phyloP scores from a whole-genome alignment of 2,329 filamentous ascomycete species.

The Diaporthe eres region DNA sequence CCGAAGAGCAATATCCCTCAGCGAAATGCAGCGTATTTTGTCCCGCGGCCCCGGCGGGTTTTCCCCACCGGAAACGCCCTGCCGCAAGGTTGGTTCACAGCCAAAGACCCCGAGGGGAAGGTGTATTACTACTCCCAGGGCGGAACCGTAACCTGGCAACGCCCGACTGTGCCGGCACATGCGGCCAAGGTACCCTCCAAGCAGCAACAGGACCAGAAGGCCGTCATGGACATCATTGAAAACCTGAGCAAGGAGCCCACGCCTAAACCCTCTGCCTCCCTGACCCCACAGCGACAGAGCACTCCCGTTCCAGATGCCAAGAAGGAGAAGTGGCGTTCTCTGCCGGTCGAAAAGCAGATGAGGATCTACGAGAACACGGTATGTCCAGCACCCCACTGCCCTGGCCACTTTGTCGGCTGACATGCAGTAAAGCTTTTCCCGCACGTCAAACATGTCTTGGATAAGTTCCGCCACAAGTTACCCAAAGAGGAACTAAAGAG shows the following conservation, averaged over 20 bases:
- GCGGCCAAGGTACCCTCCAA: constrained; percentile 76
- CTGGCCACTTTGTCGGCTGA: background rate
- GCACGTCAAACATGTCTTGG: constrained; percentile 86
- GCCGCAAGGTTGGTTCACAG: constrained; percentile 88
- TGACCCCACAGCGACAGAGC: constrained; percentile 74
- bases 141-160: constrained; percentile 85
- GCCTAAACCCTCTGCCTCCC: constrained; percentile 68
- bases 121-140: constrained; percentile 89
- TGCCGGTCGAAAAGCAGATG: constrained; percentile 88
- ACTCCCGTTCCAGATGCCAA: constrained; percentile 71
- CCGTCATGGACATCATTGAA: constrained; percentile 87
- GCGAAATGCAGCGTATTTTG: constrained; percentile 64
- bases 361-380: constrained; percentile 96
- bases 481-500: constrained; percentile 82
- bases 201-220: constrained; percentile 74
- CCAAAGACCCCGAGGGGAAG: constrained; percentile 78
- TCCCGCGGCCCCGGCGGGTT: constrained; percentile 64
- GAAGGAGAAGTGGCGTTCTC: constrained; percentile 78
- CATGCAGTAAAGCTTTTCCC: constrained; percentile 76
- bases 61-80: constrained; percentile 66
- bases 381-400: constrained; percentile 54
- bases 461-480: constrained; percentile 89
- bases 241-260: constrained; percentile 81
- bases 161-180: constrained; percentile 80
- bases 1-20: constrained; percentile 73